Evolutionary conservation across 768 basidiomycete genomes (phyloP), one percentile per base, ranked within the genome.

Genomic region (Lanmaoa pseudosensibilis): DNA sequence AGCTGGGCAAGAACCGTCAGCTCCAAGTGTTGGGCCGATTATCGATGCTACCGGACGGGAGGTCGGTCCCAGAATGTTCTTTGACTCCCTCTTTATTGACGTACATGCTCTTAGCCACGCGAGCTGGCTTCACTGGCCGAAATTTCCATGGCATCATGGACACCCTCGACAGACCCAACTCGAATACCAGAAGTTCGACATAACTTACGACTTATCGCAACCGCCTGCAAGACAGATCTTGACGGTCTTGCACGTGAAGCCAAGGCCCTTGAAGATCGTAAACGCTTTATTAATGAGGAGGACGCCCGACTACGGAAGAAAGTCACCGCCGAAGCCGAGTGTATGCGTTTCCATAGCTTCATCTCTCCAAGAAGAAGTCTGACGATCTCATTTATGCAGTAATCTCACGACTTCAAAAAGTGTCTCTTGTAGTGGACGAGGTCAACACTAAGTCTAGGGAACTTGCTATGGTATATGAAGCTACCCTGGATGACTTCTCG

Each of bases 121-220:
- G 93, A 98, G 75, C 86, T 96, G 23, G 80, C 88, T 5, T 94
- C 94, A 2, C 69, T 98, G 46, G 84, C 93, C 13, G 87, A 93
- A 40, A 74, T 94, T 33, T 84, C 86, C 19, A 71, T 80, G 62
- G 88, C 80, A 56, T 84, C 83, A 3, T 97, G 94, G 94, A 87
- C 90, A 11, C 92, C 93, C 1, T 86, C 93, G 0, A 84, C 85
- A 15, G 96, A 99, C 63, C 81, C 87, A 7, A 92, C 86, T 46
- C 87, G 92, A 52, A 86, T 98, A 59, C 97, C 97, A 0, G 97
- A 99, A 77, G 84, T 99, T n/a, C 84, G 96, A 25, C 95, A 99
- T 70, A 99, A 98, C 70, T 74, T 99, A 27, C 85, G 90, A 5
- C 82, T 98, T 41, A 92, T 99, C 34, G 80, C 84, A 2, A 91